Base-by-base conservation (phyloP, 2,329 filamentous ascomycete genomes). In the Neodidymelliopsis sp. region DNA sequence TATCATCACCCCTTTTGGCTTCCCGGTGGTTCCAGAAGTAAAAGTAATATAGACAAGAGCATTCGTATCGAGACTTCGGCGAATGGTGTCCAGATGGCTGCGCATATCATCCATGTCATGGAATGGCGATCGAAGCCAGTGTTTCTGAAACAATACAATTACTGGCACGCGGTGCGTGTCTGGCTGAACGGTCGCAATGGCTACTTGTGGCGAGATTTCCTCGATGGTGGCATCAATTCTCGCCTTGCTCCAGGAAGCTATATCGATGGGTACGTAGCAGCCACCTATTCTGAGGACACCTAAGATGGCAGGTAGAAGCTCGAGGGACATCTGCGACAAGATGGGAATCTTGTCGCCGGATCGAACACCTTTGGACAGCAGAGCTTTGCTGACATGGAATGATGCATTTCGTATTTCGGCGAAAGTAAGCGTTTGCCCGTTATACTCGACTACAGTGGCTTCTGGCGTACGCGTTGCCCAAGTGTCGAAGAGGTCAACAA, bases 21-120 rank as follows among this genome's bases (percentile, higher is more conserved):
- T 51, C 10, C 59, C 59, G 9, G 59, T 63, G 9, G 52, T 57
- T 4, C 59, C 56, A 27, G 53, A 57, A 2, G 59, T 63, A 46
- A 57, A 61, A 23, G 59, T 49, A n/a, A 51, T 43, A 20, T 50
- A 62, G 12, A 39, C 46, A 11, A 54, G 45, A 34, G 37, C 13
- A 22, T 46, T 30, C 4, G 7, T 11, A 7, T 4, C 11, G 23
- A 25, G 11, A 7, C 23, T 11, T 7, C 3, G 7, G 7, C 23
- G 23, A 11, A 25, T 7, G 7, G 23, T 11, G 3, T 25, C 23
- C 7, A 25, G 23, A 7, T 11, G 23, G 11, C 7, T 8, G 3
- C 23, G 7, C 23, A 25, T 8, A 8, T 25, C 23, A 11, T 7
- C 23, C 23, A 11, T 11, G 11, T 25, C 11, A 8, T 11, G 7